Conservation (phyloP, 495 filamentous ascomycete genomes). For the Collariella sp. region DNA sequence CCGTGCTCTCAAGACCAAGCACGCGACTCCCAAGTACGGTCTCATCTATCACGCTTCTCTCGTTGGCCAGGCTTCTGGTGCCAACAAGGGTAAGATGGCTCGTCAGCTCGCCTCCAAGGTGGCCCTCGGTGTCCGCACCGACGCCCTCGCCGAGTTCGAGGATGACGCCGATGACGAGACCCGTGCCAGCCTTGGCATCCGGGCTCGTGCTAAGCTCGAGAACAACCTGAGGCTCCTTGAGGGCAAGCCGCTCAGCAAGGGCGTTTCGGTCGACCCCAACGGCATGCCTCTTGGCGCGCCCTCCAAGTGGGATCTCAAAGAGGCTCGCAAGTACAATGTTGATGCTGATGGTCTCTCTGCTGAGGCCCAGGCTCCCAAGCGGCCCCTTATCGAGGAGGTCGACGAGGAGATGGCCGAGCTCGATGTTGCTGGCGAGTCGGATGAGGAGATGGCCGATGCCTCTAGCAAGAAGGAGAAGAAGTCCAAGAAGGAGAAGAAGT, state of each 20-base stretch:
- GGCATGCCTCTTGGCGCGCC: constrained; percentile 47
- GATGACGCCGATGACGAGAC: constrained; percentile 79
- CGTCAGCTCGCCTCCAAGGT: constrained; percentile 91
- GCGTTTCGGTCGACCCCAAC: constrained; percentile 66
- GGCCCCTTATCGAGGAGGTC: constrained; percentile 46
- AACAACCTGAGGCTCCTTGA: constrained; percentile 75
- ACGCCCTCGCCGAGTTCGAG: constrained; percentile 73
- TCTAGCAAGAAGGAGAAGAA: constrained; percentile 33
- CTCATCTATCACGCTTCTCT: constrained; percentile 97
- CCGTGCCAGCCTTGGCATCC: constrained; percentile 64
- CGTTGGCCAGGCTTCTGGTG: constrained; percentile 90
- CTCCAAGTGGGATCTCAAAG: constrained; percentile 84
- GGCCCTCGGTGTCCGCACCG: constrained; percentile 83
- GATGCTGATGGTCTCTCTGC: constrained; percentile 81
- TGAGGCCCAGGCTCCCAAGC: constrained; percentile 60
- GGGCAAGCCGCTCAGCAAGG: constrained; percentile 78
- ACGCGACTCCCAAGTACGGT: constrained; percentile 98
- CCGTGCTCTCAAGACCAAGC: constrained; percentile 96
- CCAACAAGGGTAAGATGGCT: constrained; percentile 99
- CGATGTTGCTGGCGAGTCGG: constrained; percentile 24
- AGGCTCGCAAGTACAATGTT: constrained; percentile 90
- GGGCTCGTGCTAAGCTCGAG: constrained; percentile 71
- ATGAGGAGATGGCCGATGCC: constrained; percentile 21
- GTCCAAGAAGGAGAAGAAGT: constrained; percentile 15
- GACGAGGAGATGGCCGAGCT: constrained; percentile 51